phyloP scores from a whole-genome alignment of 2,329 filamentous ascomycete genomes.

The Fusarium tanahbumbuense region DNA sequence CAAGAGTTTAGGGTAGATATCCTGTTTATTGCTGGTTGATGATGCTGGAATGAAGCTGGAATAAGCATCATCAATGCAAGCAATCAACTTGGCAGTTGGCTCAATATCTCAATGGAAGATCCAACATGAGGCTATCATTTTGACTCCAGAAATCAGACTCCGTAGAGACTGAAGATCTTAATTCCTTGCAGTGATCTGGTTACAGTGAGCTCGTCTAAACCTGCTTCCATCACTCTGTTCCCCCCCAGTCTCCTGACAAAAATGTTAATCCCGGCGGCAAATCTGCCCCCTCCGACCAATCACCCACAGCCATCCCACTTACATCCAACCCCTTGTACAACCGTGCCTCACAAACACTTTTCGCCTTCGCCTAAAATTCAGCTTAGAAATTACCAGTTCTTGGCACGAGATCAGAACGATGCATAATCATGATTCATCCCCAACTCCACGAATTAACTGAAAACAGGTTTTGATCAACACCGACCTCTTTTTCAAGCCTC shows the following conservation, averaged over 20 bases:
- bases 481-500: not conserved
- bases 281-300: too few relatives aligned
- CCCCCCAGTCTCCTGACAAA: too few relatives aligned
- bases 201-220: not conserved
- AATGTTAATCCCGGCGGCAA: not conserved
- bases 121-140: too few relatives aligned
- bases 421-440: not conserved
- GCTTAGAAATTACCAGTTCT: not conserved
- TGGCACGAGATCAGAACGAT: not conserved
- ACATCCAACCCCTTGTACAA: not conserved
- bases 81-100: not conserved
- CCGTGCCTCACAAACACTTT: not conserved
- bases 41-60: not conserved
- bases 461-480: not conserved
- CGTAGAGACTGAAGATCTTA: too few relatives aligned
- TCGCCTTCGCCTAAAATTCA: not conserved
- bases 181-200: fast-evolving
- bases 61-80: not conserved
- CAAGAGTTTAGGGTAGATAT: not conserved
- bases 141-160: too few relatives aligned
- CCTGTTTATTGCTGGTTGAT: too few relatives aligned
- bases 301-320: not conserved
- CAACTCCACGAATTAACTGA: not conserved
- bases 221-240: not conserved
- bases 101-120: too few relatives aligned